These are phyloP conservation scores for Phlyctochytrium planicorne DNA, from an alignment of 192 early-diverging fungal genomes.

Conservation along the genomic window DNA sequence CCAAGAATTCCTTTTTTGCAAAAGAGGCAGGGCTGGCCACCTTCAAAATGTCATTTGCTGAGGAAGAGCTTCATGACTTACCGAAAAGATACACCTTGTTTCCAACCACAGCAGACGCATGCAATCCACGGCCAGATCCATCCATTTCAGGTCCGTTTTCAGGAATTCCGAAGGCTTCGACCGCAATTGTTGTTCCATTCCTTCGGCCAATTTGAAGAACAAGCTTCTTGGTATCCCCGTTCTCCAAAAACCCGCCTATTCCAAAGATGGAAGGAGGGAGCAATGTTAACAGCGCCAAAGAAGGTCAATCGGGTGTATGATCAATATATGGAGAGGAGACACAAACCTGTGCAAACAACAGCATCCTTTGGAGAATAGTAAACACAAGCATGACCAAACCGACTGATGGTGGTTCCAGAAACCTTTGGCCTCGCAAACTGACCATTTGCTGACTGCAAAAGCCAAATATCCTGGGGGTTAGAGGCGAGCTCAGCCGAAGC, in stretches of 20 bases:
- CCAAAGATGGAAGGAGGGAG: too few species aligned
- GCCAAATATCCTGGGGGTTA: background rate
- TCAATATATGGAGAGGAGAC: background rate
- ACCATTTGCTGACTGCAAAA: background rate
- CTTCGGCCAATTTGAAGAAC: background rate
- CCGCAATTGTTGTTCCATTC: background rate
- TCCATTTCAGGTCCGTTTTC: background rate
- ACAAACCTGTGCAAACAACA: background rate
- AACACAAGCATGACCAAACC: background rate
- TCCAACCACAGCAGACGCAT: background rate
- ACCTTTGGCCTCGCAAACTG: background rate
- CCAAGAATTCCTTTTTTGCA: background rate
- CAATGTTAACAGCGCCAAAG: too few species aligned
- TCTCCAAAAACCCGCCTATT: background rate
- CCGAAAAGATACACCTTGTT: background rate
- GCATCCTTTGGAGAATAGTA: background rate
- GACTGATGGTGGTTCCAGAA: background rate
- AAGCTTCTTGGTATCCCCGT: background rate
- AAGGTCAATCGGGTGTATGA: background rate
- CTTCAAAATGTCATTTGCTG: background rate
- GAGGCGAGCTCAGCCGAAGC: background rate
- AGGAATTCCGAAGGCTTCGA: background rate
- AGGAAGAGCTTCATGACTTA: background rate
- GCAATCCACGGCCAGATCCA: background rate
- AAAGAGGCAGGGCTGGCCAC: slow-evolving; percentile 4